Base-by-base conservation (phyloP, 306 rosid genomes). In the Begonia masoniana region DNA sequence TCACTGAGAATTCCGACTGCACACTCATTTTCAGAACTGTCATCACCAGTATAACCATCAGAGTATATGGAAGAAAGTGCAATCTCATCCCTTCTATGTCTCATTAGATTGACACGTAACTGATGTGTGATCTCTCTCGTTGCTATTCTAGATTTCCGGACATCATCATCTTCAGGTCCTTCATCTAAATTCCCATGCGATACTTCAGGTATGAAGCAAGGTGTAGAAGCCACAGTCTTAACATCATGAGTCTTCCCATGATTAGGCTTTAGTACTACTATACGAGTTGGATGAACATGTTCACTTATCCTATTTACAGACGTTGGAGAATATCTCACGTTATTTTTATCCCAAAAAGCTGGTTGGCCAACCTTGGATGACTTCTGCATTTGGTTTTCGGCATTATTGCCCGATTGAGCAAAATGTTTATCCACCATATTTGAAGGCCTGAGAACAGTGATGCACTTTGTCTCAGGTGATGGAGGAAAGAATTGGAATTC, bases 221-320 rank as follows among this genome's bases (percentile, higher is more conserved):
- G 80, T 52, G 91, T 76, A 73, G 88, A 68, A 57, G 48, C 58
- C 55, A 68, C 65, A 52, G 79, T 57, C 63, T 74, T 83, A 45
- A 66, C 57, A 39, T 79, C 92, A 59, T 66, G 63, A 57, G 69
- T 59, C 70, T 74, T 79, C 45, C 79, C 84, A 53, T 76, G 67
- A 75, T 78, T 86, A 62, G 99, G 99, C 71, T 85, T 87, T 76
- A 92, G 62, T 46, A 87, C 82, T 53, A 92, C 96, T 51, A 92
- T 92, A 56, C 93, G 75, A 64, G 99, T 86, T 49, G 87, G 80
- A 58, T 69, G 88, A 57, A 84, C 67, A 69, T 68, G 62, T 55
- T 82, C 87, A 12, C 75, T 92, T 58, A 65, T 71, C 62, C 73
- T 80, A 69, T 61, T 64, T 51, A 61, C 56, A 26, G 65, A 23